phyloP scores from a whole-genome alignment of 441 rosid species.

The Melastoma candidum region DNA sequence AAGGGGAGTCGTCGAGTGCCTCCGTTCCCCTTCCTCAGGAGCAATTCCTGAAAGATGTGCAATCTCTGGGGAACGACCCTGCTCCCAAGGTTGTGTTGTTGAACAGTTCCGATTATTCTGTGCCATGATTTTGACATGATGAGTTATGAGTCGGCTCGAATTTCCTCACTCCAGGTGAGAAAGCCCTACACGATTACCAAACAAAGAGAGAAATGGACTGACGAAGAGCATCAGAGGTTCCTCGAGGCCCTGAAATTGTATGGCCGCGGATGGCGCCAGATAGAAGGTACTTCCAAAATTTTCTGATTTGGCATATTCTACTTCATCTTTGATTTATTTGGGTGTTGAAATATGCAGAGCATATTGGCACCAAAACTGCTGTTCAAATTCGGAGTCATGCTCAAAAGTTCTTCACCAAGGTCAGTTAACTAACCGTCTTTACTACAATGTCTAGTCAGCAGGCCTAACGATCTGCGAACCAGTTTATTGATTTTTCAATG shows the following conservation, averaged over 20 bases:
- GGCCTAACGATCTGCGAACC: neutral
- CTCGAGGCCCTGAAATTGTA: slow-evolving; percentile 73
- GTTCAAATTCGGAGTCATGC: slow-evolving; percentile 97
- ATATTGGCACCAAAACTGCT: slow-evolving; percentile 70
- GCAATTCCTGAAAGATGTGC: slow-evolving; percentile 14
- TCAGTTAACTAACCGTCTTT: slow-evolving; percentile 3
- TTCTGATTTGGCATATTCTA: neutral
- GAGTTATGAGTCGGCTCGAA: neutral
- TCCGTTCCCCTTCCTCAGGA: slow-evolving; percentile 11
- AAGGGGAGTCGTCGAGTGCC: slow-evolving; percentile 12
- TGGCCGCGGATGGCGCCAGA: slow-evolving; percentile 84
- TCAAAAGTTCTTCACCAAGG: slow-evolving; percentile 95
- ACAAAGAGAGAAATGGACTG: slow-evolving; percentile 88
- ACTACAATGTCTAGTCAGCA: neutral
- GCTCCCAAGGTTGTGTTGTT: slow-evolving; percentile 26
- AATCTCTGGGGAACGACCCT: slow-evolving; percentile 17
- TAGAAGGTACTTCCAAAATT: slow-evolving; percentile 34
- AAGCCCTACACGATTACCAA: slow-evolving; percentile 78
- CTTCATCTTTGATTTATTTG: neutral
- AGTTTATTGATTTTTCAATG: no score
- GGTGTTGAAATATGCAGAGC: slow-evolving; percentile 36
- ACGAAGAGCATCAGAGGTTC: slow-evolving; percentile 73
- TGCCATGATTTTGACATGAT: neutral
- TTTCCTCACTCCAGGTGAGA: slow-evolving; percentile 31
- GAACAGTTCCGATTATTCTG: neutral